These are phyloP conservation scores for Dysphania ambrosioides DNA, from an alignment of 148 eudicot genomes.

Conservation along the genomic window DNA sequence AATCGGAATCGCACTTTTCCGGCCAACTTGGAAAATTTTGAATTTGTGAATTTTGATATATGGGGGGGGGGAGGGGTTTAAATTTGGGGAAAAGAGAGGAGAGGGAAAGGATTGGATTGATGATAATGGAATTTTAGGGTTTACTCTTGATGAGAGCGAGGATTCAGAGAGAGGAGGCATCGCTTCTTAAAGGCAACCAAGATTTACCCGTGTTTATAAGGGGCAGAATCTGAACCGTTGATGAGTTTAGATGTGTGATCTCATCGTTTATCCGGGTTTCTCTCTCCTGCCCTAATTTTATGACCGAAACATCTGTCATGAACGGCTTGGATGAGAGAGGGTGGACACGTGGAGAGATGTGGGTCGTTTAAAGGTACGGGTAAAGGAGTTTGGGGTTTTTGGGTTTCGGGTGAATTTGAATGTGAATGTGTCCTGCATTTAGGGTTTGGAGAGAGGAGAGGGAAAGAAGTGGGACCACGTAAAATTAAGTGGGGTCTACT, in stretches of 20 bases:
- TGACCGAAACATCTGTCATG: constrained; percentile 33
- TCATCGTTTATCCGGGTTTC: constrained; percentile 15
- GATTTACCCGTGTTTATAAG: constrained; percentile 32
- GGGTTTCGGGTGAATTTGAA: constrained; percentile 24
- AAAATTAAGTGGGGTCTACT: constrained; percentile 14
- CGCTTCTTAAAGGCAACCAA: constrained; percentile 38
- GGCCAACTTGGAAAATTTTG: background rate
- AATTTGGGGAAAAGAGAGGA: background rate
- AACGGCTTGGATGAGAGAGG: constrained; percentile 31
- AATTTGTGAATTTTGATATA: background rate
- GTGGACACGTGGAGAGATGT: constrained; percentile 32
- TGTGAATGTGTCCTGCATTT: constrained; percentile 24
- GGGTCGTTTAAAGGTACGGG: constrained; percentile 13
- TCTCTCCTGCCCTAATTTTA: constrained; percentile 17
- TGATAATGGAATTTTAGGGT: constrained; percentile 19
- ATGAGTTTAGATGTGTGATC: constrained; percentile 12
- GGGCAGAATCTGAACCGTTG: constrained; percentile 31
- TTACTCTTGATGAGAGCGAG: constrained; percentile 28
- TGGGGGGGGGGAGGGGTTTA: background rate
- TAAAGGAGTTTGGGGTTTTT: constrained; percentile 1
- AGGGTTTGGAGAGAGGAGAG: constrained; percentile 29
- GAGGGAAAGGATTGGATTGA: background rate
- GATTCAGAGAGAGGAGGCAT: constrained; percentile 23
- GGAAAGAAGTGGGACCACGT: background rate
- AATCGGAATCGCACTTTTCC: background rate